Base-by-base conservation (phyloP, 2,329 filamentous ascomycete species). In the Alternaria brassicicola region DNA sequence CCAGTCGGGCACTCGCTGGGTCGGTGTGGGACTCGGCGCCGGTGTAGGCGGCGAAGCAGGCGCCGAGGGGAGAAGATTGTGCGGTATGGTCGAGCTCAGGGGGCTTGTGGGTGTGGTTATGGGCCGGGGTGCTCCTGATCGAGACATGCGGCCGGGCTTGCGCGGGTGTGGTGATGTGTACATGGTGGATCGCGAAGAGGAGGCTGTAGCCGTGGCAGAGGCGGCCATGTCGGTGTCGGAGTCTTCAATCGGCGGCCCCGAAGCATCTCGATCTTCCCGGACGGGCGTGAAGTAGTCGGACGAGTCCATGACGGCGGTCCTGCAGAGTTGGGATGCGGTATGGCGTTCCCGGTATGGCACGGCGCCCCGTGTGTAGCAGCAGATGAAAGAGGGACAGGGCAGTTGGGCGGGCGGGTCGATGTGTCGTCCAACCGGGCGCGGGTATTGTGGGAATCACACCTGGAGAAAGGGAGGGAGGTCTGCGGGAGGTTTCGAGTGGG, bases 1-100 rank as follows among this genome's bases (percentile, higher is more conserved):
- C 90, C 91, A 93, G 78, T 92, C 89, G 13, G 85, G 84, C n/a
- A 81, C 82, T 63, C 85, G 78, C 62, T 87, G 84, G 64, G 85
- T 85, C 21, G 87, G 87, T 15, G 86, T 88, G 5, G 87, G 87
- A 72, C 85, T 88, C 6, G 87, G 87, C 26, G 87, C 87, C 10
- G 87, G 87, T n/a, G 87, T 89, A 15, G 87, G 87, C 64, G 87
- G 87, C 47, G 86, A 89, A 12, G 86, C 85, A 19, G 87, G 86
- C 52, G 86, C 86, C 6, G 87, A 88, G 17, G 86, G 85, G 8
- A 88, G 81, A n/a, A 87, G 82, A 66, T 83, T 87, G 62, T 85
- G 81, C 31, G 86, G 84, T 61, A 88, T 83, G 19, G 78, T 80
- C 35, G 83, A 74, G 21, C 72, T 67, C 61, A 80, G 71, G 30